phyloP scores from a whole-genome alignment of 805 yeast genomes.

The Yarrowia yakushimensis region DNA sequence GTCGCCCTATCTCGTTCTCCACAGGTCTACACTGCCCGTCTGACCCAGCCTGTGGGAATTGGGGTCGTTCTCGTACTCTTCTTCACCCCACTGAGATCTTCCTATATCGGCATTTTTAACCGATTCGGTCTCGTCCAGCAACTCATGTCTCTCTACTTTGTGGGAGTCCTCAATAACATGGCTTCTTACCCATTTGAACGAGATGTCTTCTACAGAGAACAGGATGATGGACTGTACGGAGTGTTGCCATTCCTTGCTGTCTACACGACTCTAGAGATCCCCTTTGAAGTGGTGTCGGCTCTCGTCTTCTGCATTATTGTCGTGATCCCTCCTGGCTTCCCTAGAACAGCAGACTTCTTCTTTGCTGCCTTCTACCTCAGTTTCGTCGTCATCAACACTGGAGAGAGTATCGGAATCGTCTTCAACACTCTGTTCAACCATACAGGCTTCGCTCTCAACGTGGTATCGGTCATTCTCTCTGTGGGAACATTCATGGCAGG shows the following conservation, averaged over 20 bases:
- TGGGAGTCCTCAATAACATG: slow-evolving; percentile 75
- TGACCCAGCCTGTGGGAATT: slow-evolving; percentile 59
- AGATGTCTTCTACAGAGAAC: slow-evolving; percentile 73
- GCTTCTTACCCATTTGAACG: slow-evolving; percentile 72
- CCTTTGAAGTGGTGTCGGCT: slow-evolving; percentile 60
- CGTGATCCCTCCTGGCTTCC: slow-evolving; percentile 70
- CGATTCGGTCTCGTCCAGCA: slow-evolving; percentile 76
- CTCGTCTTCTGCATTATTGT: slow-evolving; percentile 57
- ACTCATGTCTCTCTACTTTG: slow-evolving; percentile 65
- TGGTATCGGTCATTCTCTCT: slow-evolving; percentile 62
- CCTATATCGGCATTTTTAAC: slow-evolving; percentile 53
- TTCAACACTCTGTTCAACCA: slow-evolving; percentile 71
- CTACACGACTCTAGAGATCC: slow-evolving; percentile 62
- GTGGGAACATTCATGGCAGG: slow-evolving; percentile 84
- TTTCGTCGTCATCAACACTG: slow-evolving; percentile 60
- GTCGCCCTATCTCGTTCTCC: slow-evolving; percentile 48
- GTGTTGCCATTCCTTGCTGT: slow-evolving; percentile 58
- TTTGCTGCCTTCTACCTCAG: slow-evolving; percentile 59
- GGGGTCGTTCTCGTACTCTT: slow-evolving; percentile 65
- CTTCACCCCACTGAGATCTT: slow-evolving; percentile 56
- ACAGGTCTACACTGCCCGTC: slow-evolving; percentile 61
- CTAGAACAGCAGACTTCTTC: slow-evolving; percentile 61
- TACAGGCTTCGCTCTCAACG: slow-evolving; percentile 75
- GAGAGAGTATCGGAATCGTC: slow-evolving; percentile 80
- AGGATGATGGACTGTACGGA: slow-evolving; percentile 67